Conservation (phyloP, 148 eudicot genomes). For the Euryodendron excelsum region DNA sequence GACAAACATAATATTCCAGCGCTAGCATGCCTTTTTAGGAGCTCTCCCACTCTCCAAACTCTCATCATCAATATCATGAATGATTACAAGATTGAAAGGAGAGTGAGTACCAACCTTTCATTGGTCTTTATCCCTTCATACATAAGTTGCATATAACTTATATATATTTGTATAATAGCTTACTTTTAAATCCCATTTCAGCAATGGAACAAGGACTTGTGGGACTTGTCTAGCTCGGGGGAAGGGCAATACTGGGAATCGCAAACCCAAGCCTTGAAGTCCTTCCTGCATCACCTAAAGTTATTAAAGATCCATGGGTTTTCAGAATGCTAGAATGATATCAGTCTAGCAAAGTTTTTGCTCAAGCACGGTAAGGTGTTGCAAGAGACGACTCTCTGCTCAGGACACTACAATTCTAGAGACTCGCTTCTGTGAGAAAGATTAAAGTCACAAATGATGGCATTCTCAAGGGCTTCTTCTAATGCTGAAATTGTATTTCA, state of each 20-base stretch:
- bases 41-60: conserved; percentile 41
- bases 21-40: conserved; percentile 42
- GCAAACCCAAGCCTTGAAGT: conserved; percentile 28
- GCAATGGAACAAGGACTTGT: conserved; percentile 45
- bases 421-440: conserved; percentile 37
- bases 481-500: conserved; percentile 43
- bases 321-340: conserved; percentile 35
- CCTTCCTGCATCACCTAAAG: conserved; percentile 45
- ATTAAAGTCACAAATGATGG: conserved; percentile 53
- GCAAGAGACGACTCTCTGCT: conserved; percentile 41
- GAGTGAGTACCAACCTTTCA: conserved; percentile 24
- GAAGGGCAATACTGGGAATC: conserved; percentile 51
- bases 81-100: conserved; percentile 24
- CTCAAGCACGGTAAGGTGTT: conserved; percentile 51
- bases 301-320: conserved; percentile 46
- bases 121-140: background rate
- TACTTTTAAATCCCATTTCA: background rate
- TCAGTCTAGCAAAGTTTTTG: conserved; percentile 46
- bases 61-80: conserved; percentile 36
- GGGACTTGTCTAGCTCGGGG: conserved; percentile 28
- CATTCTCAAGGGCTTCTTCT: conserved; percentile 45
- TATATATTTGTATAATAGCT: background rate
- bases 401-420: conserved; percentile 20
- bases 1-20: conserved; percentile 30
- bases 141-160: background rate